Conservation (phyloP, 345 rosid genomes). For the Citrus inodora region DNA sequence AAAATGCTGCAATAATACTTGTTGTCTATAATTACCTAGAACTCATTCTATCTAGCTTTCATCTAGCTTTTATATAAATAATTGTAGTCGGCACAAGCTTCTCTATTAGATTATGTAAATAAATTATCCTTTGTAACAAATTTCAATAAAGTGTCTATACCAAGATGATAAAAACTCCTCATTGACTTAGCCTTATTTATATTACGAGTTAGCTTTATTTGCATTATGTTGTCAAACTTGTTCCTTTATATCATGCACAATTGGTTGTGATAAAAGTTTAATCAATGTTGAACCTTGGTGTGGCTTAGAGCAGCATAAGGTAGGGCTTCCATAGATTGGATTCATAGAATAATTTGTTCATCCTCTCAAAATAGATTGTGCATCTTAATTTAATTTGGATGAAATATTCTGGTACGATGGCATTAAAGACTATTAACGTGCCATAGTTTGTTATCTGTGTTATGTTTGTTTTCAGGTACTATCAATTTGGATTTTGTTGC, state of each 20-base stretch:
- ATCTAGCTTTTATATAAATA: background rate
- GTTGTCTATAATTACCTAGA: slow-evolving; percentile 12
- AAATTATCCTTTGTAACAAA: background rate
- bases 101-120: background rate
- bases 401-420: too few relatives aligned
- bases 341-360: too few relatives aligned
- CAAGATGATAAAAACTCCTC: background rate
- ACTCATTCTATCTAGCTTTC: background rate
- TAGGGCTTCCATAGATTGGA: too few relatives aligned
- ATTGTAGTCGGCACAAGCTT: background rate
- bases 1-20: background rate
- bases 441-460: too few relatives aligned
- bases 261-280: background rate
- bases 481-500: too few relatives aligned
- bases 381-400: too few relatives aligned
- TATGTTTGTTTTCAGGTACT: too few relatives aligned
- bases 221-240: background rate
- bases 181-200: background rate
- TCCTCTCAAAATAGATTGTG: too few relatives aligned
- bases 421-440: too few relatives aligned
- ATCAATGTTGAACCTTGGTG: background rate
- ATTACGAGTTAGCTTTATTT: background rate
- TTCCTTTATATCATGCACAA: too few relatives aligned
- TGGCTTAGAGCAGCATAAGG: background rate
- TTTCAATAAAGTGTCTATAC: background rate